Evolutionary conservation across 805 yeast genomes (phyloP), one percentile per base, ranked within the genome.

Genomic region (Deakozyma indianensis): DNA sequence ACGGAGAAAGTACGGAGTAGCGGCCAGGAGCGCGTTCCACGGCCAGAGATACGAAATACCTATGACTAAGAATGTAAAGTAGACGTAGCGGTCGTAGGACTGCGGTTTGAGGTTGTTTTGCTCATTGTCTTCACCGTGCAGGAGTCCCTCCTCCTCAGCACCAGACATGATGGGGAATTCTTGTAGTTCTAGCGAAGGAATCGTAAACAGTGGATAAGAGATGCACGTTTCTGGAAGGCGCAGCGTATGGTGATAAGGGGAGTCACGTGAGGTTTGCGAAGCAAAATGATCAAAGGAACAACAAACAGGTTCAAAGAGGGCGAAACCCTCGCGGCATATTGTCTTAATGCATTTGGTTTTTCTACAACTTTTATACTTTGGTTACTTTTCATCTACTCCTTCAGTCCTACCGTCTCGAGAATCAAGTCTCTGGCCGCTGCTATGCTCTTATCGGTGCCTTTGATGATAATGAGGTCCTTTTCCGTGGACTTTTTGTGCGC

Each of bases 21-120:
- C 95, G 1, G 94, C 77, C 7, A 92, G 63, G 51, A 88, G 80
- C 53, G 92, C 78, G 67, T 90, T 92, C 96, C 97, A 90, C 0
- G 97, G 97, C 96, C 97, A 90, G 20, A 90, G 68, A 20, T 82
- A 68, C 1, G 95, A 81, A 14, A 85, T 69, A 0, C 96, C 96
- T 4, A 83, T 70, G 11, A 75, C 20, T 14, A 32, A 20, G 16
- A 32, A 32, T 9, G 38, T 32, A 32, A 32, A n/a, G 38, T 32
- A 32, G 38, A 32, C 38, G 16, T 14, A 32, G 11, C 38, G 38
- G 18, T 32, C 38, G 5, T 9, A n/a, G 11, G 11, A 14, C 18
- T 11, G 20, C 9, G 38, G 11, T 11, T n/a, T n/a, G 14, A 14
- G 7, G 14, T 9, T 9, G 7, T 25, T 14, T 25, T 14, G 14